phyloP scores from a whole-genome alignment of 2,329 filamentous ascomycete species.

The Lecanicillium sp. region DNA sequence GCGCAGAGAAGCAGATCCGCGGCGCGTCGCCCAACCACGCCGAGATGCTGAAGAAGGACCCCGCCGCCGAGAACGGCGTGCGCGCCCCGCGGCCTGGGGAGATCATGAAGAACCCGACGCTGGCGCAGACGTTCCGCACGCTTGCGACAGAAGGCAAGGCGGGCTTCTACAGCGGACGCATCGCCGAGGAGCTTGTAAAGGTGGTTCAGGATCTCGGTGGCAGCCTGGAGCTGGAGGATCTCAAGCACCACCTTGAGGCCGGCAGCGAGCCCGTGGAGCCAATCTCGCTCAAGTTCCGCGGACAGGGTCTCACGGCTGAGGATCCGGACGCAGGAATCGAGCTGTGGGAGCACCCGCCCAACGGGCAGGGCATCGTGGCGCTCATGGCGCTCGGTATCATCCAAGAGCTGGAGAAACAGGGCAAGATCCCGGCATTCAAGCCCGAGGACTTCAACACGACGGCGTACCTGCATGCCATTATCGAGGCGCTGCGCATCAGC shows the following conservation, averaged over 20 bases:
- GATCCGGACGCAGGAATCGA: constrained; percentile 48
- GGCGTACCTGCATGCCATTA: constrained; percentile 75
- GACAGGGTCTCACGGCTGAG: constrained; percentile 44
- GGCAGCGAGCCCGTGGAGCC: constrained; percentile 77
- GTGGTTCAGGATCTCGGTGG: constrained; percentile 73
- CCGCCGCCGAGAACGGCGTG: constrained; percentile 59
- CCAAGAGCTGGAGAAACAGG: constrained; percentile 71
- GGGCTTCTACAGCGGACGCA: constrained; percentile 82
- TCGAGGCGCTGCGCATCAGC: constrained; percentile 81
- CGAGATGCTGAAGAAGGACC: constrained; percentile 81
- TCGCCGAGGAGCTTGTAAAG: constrained; percentile 75
- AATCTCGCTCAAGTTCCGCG: constrained; percentile 73
- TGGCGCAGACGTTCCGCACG: constrained; percentile 75
- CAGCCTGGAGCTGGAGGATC: constrained; percentile 70
- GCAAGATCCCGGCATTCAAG: constrained; percentile 66
- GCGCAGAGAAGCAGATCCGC: constrained; percentile 56
- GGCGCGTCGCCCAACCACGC: constrained; percentile 75
- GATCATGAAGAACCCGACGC: constrained; percentile 76
- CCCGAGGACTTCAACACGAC: constrained; percentile 73
- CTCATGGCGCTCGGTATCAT: constrained; percentile 91
- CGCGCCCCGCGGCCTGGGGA: constrained; percentile 75
- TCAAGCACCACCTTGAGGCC: constrained; percentile 62
- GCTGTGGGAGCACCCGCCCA: constrained; percentile 95
- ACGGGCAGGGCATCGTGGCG: constrained; percentile 92
- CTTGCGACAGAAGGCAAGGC: constrained; percentile 76